Evolutionary conservation across 2,329 filamentous ascomycete genomes (phyloP).

Genomic region (Nemania bipapillata): DNA sequence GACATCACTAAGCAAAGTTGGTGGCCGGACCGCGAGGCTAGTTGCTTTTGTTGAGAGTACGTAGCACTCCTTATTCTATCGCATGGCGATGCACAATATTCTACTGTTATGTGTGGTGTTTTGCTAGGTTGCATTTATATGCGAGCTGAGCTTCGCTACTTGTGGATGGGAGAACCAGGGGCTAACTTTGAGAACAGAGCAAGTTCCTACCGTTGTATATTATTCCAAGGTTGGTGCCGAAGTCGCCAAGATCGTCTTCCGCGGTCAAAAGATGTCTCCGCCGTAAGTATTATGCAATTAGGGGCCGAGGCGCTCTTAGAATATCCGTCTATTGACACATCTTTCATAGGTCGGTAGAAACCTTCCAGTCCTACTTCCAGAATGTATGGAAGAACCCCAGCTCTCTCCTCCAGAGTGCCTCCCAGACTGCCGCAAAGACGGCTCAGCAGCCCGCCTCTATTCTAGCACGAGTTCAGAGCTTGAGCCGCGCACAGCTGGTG

Average conservation of each 20-base stretch:
- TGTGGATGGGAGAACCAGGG: slow-evolving; percentile 8
- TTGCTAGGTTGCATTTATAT: background rate
- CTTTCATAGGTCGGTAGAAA: slow-evolving; percentile 72
- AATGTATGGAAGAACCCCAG: slow-evolving; percentile 77
- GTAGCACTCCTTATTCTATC: slow-evolving; percentile 53
- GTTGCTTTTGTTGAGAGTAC: slow-evolving; percentile 87
- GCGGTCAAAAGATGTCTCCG: slow-evolving; percentile 88
- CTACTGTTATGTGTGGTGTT: background rate
- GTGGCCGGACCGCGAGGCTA: slow-evolving; percentile 82
- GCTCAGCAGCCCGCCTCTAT: slow-evolving; percentile 57
- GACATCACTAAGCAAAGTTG: slow-evolving; percentile 77
- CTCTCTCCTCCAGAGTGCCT: slow-evolving; percentile 63
- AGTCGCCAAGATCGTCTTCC: slow-evolving; percentile 86
- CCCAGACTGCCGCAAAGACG: slow-evolving; percentile 59
- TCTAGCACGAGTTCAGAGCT: slow-evolving; percentile 68
- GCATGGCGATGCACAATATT: background rate
- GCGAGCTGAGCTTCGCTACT: slow-evolving; percentile 9
- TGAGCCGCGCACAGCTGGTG: slow-evolving; percentile 76
- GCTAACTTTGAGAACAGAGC: slow-evolving; percentile 64
- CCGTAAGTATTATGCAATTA: slow-evolving; percentile 76
- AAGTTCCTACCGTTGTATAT: slow-evolving; percentile 88
- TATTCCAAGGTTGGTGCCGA: slow-evolving; percentile 91
- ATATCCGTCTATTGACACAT: slow-evolving; percentile 33
- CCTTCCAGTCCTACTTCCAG: slow-evolving; percentile 89
- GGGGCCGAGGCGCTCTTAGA: background rate